Conservation (phyloP, 306 rosid species). For the Corylus heterophylla region DNA sequence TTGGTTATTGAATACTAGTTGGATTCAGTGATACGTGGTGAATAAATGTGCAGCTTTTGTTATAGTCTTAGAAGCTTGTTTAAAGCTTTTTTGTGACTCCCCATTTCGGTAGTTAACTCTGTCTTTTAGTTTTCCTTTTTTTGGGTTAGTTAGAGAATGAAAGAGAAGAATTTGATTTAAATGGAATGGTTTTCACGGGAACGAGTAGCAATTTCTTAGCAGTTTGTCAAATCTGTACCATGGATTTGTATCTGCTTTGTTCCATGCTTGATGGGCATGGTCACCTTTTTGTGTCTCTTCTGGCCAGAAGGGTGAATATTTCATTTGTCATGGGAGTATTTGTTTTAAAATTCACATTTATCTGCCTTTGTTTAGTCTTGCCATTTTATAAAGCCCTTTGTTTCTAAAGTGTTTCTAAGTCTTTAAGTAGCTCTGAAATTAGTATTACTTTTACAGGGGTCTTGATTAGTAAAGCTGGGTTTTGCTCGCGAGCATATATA, state of each 20-base stretch:
- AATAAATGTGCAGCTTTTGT: background rate
- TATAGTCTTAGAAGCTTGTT: background rate
- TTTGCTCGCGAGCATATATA: background rate
- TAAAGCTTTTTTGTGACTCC: background rate
- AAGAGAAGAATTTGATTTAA: background rate
- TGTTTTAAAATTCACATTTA: background rate
- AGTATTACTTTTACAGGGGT: background rate
- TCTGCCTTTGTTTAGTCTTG: conserved; percentile 3
- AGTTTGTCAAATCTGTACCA: background rate
- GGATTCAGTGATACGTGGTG: background rate
- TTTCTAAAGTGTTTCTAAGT: conserved; percentile 3
- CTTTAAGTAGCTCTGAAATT: background rate
- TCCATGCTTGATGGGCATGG: background rate
- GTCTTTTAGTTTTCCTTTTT: background rate
- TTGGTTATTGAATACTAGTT: background rate
- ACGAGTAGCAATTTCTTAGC: background rate
- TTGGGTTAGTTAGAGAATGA: background rate
- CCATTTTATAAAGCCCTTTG: background rate
- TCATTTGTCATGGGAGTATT: background rate
- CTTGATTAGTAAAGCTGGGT: background rate
- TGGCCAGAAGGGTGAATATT: background rate
- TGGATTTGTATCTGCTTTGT: background rate
- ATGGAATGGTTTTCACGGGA: background rate
- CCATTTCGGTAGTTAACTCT: background rate
- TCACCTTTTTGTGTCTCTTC: background rate